Evolutionary conservation across 257 asterid species (phyloP).

Genomic region (Solanum virginianum): DNA sequence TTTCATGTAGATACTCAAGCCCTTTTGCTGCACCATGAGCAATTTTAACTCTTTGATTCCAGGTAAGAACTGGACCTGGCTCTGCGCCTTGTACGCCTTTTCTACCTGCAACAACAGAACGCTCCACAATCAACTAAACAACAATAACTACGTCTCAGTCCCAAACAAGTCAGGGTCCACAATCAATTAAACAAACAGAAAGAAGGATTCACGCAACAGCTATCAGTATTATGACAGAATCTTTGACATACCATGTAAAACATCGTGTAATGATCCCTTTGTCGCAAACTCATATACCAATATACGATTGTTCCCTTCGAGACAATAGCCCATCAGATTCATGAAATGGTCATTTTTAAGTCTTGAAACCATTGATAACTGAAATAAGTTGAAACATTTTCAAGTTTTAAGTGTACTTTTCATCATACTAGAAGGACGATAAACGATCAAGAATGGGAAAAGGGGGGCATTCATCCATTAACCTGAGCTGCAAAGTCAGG

Average conservation of each 20-base stretch:
- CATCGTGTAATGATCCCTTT: conserved; percentile 78
- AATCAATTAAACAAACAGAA: neutral
- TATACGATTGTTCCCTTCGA: conserved; percentile 51
- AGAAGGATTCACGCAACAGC: neutral
- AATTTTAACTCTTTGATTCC: conserved; percentile 82
- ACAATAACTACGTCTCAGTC: neutral
- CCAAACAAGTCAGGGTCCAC: neutral
- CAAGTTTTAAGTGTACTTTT: neutral
- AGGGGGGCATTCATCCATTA: neutral
- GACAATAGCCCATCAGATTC: conserved; percentile 62
- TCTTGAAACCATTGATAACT: conserved; percentile 76
- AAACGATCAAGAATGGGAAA: neutral
- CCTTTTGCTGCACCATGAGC: conserved; percentile 94
- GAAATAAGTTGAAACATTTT: conserved; percentile 1
- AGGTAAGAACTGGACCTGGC: conserved; percentile 77
- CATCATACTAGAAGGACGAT: neutral
- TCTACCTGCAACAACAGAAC: conserved; percentile 30
- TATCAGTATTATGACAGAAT: neutral
- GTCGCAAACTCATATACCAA: conserved; percentile 67
- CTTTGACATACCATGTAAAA: conserved; percentile 53
- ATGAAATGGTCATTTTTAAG: conserved; percentile 65
- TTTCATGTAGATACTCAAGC: conserved; percentile 78
- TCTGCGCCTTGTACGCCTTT: conserved; percentile 96
- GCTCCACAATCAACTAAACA: neutral
- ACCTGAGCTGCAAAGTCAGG: conserved; percentile 62